Evolutionary conservation across 305 asterid genomes (phyloP).

Genomic region (Fraxinus sp.): DNA sequence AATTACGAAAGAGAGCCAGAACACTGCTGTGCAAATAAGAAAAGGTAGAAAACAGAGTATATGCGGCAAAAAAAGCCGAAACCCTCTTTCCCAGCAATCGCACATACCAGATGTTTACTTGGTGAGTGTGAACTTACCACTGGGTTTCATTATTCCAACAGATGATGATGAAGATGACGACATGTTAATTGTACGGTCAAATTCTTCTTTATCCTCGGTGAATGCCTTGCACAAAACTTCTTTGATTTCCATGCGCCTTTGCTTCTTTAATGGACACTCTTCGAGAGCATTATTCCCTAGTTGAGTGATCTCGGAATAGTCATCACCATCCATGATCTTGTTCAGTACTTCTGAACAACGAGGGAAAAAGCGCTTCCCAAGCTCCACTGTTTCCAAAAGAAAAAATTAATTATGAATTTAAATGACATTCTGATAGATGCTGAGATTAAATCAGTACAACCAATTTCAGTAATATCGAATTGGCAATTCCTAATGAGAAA

Average conservation of each 20-base stretch:
- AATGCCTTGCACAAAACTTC: constrained; percentile 72
- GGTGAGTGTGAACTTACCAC: constrained; percentile 39
- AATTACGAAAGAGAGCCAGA: constrained; percentile 9
- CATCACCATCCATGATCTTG: constrained; percentile 85
- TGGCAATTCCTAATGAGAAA: neutral
- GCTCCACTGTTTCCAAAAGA: constrained; percentile 62
- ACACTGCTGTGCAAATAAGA: neutral
- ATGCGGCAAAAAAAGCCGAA: neutral
- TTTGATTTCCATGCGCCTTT: constrained; percentile 65
- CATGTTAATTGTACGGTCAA: constrained; percentile 42
- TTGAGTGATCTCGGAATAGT: constrained; percentile 65
- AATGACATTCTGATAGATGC: neutral
- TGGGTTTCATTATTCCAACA: constrained; percentile 41
- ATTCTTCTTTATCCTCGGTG: constrained; percentile 79
- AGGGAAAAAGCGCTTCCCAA: constrained; percentile 86
- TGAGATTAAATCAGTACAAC: neutral
- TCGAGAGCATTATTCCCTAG: constrained; percentile 45
- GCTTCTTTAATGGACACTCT: constrained; percentile 69
- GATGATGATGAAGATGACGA: constrained; percentile 63
- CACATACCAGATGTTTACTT: constrained; percentile 20
- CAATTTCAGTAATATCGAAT: neutral
- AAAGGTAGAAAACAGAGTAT: neutral
- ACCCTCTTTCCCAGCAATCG: neutral
- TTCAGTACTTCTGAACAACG: constrained; percentile 80
- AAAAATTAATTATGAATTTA: neutral